Percentiles rank a stretch among this genome's conserved stretches.
Conservation (phyloP, 202 grass and related monocot genomes). For the Elaeis oleifera region DNA sequence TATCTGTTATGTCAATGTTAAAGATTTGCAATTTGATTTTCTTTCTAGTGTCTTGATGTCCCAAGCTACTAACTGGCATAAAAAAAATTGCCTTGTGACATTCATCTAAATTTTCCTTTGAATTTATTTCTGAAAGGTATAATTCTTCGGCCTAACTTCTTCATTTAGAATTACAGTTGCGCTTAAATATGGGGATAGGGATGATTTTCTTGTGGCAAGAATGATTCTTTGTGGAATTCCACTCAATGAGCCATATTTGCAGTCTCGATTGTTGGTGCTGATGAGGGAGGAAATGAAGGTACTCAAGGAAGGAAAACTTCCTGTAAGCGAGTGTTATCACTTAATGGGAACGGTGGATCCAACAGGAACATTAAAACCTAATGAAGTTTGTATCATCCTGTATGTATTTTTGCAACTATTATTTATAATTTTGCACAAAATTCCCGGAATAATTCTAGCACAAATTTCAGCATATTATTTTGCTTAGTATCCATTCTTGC, state of each 20-base stretch:
- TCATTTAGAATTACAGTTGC: constrained; percentile 43
- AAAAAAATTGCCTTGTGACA: too few species aligned
- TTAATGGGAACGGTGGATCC: constrained; percentile 77
- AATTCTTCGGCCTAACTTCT: not conserved
- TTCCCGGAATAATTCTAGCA: too few species aligned
- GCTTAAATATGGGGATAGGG: constrained; percentile 46
- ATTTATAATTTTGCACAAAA: too few species aligned
- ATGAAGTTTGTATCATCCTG: constrained; percentile 83
- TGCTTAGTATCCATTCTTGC: too few species aligned
- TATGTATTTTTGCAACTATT: constrained; percentile 31
- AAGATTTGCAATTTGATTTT: too few species aligned
- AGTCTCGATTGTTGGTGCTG: constrained; percentile 36
- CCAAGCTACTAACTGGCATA: too few species aligned
- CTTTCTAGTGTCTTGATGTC: too few species aligned
- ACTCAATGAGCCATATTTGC: constrained; percentile 47
- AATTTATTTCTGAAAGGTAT: not conserved
- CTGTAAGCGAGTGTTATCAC: constrained; percentile 54
- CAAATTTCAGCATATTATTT: too few species aligned
- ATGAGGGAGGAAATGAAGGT: constrained; percentile 46
- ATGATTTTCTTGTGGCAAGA: constrained; percentile 39
- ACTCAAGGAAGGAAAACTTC: constrained; percentile 44
- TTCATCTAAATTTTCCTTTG: too few species aligned
- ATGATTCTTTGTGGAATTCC: constrained; percentile 67
- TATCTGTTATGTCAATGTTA: too few species aligned
- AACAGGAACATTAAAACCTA: constrained; percentile 35